Conservation (phyloP, 2,329 filamentous ascomycete species). For the Ramularia endophylla region DNA sequence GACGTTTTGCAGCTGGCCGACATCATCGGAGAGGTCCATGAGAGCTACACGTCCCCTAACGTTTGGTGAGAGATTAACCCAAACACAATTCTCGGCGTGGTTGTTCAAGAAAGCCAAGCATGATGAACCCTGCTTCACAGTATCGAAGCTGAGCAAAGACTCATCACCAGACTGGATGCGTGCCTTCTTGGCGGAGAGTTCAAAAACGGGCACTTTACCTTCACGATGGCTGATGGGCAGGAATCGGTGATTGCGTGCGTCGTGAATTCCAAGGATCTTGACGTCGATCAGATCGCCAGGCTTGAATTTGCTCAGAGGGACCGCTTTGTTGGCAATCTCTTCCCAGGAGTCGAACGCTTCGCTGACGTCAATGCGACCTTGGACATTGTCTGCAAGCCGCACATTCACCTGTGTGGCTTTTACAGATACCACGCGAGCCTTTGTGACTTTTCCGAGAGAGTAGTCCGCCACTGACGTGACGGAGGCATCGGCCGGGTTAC, state of each 20-base stretch:
- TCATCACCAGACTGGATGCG: slow-evolving; percentile 40
- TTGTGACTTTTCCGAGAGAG: slow-evolving; percentile 63
- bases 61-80: slow-evolving; percentile 85
- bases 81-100: slow-evolving; percentile 68
- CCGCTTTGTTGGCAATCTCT: slow-evolving; percentile 74
- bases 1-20: slow-evolving; percentile 70
- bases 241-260: slow-evolving; percentile 84
- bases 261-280: slow-evolving; percentile 78
- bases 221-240: slow-evolving; percentile 83
- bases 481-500: slow-evolving; percentile 59
- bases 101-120: slow-evolving; percentile 91
- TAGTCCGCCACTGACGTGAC: slow-evolving; percentile 66
- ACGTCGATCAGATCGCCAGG: slow-evolving; percentile 66
- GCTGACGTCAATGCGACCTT: slow-evolving; percentile 89
- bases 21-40: slow-evolving; percentile 81
- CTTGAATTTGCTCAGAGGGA: slow-evolving; percentile 69
- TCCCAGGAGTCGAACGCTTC: slow-evolving; percentile 87
- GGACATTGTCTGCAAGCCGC: slow-evolving; percentile 75
- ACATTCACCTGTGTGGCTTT: slow-evolving; percentile 94
- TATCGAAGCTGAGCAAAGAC: slow-evolving; percentile 62
- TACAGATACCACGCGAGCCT: slow-evolving; percentile 73
- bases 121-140: slow-evolving; percentile 64
- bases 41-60: slow-evolving; percentile 77
- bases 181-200: slow-evolving; percentile 71
- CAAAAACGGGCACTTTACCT: slow-evolving; percentile 71